Conservation (phyloP, 768 basidiomycete species). For the Tulasnella sp. region DNA sequence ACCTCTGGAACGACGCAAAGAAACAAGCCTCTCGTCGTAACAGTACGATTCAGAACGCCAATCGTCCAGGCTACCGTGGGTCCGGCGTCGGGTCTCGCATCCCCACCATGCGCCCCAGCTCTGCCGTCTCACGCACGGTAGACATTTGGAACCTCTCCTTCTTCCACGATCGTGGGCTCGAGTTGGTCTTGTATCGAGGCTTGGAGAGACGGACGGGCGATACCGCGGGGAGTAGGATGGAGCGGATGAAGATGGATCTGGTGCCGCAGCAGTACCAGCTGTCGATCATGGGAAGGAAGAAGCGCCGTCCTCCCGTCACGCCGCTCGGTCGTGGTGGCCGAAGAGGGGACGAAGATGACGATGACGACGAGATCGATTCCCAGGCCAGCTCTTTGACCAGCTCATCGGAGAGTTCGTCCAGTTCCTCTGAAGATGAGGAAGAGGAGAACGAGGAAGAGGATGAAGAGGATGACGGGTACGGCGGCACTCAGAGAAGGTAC, state of each 20-base stretch:
- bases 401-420: neutral
- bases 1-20: slow-evolving; percentile 25
- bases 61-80: neutral
- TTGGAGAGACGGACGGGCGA: slow-evolving; percentile 65
- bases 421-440: slow-evolving; percentile 8
- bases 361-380: slow-evolving; percentile 30
- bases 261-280: slow-evolving; percentile 7
- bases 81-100: neutral
- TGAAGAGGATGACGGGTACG: slow-evolving; percentile 12
- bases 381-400: neutral
- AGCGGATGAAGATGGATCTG: slow-evolving; percentile 36
- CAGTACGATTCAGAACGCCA: slow-evolving; percentile 14
- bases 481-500: neutral
- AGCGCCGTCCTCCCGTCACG: too few relatives aligned
- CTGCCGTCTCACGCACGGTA: slow-evolving; percentile 45
- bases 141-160: slow-evolving; percentile 73
- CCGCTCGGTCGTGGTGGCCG: neutral
- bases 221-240: slow-evolving; percentile 42
- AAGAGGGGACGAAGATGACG: slow-evolving; percentile 16
- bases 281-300: neutral
- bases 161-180: slow-evolving; percentile 63
- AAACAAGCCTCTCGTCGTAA: slow-evolving; percentile 34
- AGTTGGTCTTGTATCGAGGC: slow-evolving; percentile 71
- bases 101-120: slow-evolving; percentile 1
- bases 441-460: slow-evolving; percentile 21